Evolutionary conservation across 495 filamentous ascomycete genomes (phyloP), one percentile per base, ranked within the genome.

Genomic region (Trichoderma gamsii): DNA sequence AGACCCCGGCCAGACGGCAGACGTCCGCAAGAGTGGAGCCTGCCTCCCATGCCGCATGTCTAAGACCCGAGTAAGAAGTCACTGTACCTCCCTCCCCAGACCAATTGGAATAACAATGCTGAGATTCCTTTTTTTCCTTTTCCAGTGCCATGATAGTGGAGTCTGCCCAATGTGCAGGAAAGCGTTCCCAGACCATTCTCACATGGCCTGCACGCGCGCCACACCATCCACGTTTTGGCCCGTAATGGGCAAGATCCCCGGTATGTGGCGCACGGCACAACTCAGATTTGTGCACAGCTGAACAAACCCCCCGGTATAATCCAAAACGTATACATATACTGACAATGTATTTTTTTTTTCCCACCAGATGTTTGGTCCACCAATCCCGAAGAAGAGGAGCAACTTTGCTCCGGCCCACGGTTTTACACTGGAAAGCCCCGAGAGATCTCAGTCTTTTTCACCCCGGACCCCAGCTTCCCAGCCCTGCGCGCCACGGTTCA

Each of bases 1-100:
- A 21, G 35, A 68, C 67, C 67, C 38, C n/a, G 41, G 63, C 18
- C 52, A 68, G 52, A 68, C 67, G 61, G 67, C 67, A 12, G 52
- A 64, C 38, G 67, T 68, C 35, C 67, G 67, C 67, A 63, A 68
- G 59, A 64, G 38, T 46, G 67, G 67, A 32, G 56, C 67, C 18
- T 68, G 67, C 43, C 56, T 68, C n/a, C 67, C 35, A 13, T 68
- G 67, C 67, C 67, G 67, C 18, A 21, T 64, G 23, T 43, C 35
- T 25, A 68, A 64, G 67, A 64, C 43, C 29, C 65, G 65, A 44
- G 65, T 66, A 66, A 51, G 65, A 32, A 32, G 35, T 65, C 35
- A 65, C 63, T 65, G 63, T 46, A 66, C 43, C 65, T 66, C 65
- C 38, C 65, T 15, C 41, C 38, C 35, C 23, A 27, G 35, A n/a